Evolutionary conservation across 176 grass and related monocot species (phyloP).

Genomic region (Puya raimondii): DNA sequence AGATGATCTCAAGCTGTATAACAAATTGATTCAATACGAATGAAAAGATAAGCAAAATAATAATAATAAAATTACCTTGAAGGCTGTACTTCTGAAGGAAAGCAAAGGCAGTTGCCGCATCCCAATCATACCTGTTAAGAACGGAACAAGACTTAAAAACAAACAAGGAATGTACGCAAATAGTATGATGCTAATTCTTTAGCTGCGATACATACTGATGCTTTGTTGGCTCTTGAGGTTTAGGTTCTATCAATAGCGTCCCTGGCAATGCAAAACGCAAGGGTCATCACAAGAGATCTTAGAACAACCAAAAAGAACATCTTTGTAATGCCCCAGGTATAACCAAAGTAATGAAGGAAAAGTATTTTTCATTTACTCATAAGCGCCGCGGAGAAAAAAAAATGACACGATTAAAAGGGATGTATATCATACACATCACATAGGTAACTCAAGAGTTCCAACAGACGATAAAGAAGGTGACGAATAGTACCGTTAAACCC

Average conservation of each 20-base stretch:
- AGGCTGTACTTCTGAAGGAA: conserved; percentile 96
- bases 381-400: background rate
- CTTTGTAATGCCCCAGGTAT: background rate
- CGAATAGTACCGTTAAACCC: conserved; percentile 63
- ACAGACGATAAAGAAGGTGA: background rate
- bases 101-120: conserved; percentile 82
- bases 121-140: conserved; percentile 89
- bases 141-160: background rate
- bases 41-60: background rate
- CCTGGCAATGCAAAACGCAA: conserved; percentile 35
- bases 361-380: background rate
- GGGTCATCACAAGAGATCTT: background rate
- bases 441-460: background rate
- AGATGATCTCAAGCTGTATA: background rate
- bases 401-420: background rate
- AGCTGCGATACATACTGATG: conserved; percentile 63
- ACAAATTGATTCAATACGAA: background rate
- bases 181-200: background rate
- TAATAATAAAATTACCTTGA: conserved; percentile 37
- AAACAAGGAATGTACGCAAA: background rate
- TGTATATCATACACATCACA: background rate
- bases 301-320: background rate
- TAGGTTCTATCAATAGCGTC: conserved; percentile 81
- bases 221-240: conserved; percentile 96
- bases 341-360: background rate